Percentiles rank a stretch among this genome's conserved stretches.
These are phyloP conservation scores for Daedaleopsis sinensis DNA, from an alignment of 768 basidiomycete genomes.

Conservation along the genomic window DNA sequence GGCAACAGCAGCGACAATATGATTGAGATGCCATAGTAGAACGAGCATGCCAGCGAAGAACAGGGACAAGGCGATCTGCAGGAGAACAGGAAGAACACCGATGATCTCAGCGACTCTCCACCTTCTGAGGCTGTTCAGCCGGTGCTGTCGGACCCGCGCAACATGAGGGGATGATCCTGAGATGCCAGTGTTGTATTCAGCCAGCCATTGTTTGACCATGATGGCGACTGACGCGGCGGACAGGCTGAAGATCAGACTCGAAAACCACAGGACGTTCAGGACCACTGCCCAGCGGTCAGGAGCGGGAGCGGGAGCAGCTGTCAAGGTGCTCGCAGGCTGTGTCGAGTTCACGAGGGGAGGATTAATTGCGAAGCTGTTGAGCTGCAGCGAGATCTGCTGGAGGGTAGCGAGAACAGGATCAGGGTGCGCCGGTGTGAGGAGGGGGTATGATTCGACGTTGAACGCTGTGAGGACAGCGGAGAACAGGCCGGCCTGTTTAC, in stretches of 20 bases:
- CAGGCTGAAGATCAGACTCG: conserved; percentile 27
- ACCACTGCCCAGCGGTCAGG: conserved; percentile 5
- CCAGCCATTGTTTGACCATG: conserved; percentile 33
- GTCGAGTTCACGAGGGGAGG: conserved; percentile 9
- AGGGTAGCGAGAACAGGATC: conserved; percentile 7
- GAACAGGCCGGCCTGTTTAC: conserved; percentile 30
- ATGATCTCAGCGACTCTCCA: conserved; percentile 28
- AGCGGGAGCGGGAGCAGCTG: not conserved
- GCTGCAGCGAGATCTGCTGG: conserved; percentile 15
- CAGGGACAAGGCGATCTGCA: conserved; percentile 13
- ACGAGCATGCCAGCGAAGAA: conserved; percentile 24
- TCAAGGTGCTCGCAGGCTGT: not conserved
- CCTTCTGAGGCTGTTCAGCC: conserved; percentile 22
- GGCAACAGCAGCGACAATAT: conserved; percentile 18
- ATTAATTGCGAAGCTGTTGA: conserved; percentile 7
- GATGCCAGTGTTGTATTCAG: conserved; percentile 21
- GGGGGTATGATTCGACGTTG: conserved; percentile 19
- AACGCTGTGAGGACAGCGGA: conserved; percentile 31
- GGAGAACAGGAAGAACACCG: conserved; percentile 23
- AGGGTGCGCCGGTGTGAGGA: conserved; percentile 13
- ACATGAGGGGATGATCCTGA: conserved; percentile 24
- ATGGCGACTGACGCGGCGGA: conserved; percentile 28
- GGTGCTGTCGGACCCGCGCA: conserved; percentile 27
- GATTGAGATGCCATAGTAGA: conserved; percentile 24
- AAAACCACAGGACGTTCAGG: conserved; percentile 29